Evolutionary conservation across 1,284 basidiomycete genomes (phyloP).

Genomic region (Sanghuangporus sanghuang): DNA sequence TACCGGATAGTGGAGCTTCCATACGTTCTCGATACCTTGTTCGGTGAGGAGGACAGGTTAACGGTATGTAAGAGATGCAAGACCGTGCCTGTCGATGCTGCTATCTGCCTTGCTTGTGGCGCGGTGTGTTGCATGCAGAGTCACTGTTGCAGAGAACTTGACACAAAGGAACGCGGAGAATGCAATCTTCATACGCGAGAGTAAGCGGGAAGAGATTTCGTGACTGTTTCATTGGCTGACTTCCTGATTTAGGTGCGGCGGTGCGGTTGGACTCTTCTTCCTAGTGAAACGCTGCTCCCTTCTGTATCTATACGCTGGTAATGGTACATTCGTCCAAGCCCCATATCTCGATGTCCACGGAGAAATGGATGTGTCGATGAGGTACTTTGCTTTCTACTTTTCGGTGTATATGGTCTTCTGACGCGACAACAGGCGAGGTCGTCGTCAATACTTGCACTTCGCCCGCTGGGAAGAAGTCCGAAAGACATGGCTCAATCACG

Average conservation of each 20-base stretch:
- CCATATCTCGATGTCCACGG: conserved; percentile 96
- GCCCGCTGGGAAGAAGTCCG: conserved; percentile 91
- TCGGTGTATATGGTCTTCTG: neutral
- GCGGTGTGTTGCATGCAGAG: conserved; percentile 87
- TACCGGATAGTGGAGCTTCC: conserved; percentile 88
- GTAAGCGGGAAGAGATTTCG: conserved; percentile 46
- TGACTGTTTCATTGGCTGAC: conserved; percentile 12
- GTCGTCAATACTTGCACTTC: conserved; percentile 83
- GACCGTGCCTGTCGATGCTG: conserved; percentile 80
- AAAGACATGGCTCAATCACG: conserved; percentile 86
- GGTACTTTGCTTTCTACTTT: conserved; percentile 43
- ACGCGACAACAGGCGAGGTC: conserved; percentile 56
- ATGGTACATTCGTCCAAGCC: conserved; percentile 83
- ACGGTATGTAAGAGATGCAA: conserved; percentile 76
- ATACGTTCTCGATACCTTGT: conserved; percentile 76
- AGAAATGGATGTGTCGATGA: conserved; percentile 89
- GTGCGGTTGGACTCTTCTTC: conserved; percentile 86
- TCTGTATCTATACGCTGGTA: conserved; percentile 86
- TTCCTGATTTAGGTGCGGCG: conserved; percentile 68
- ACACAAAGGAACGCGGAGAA: conserved; percentile 67
- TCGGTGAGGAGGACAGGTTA: conserved; percentile 64
- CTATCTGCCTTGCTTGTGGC: conserved; percentile 91
- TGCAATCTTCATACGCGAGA: conserved; percentile 95
- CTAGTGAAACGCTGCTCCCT: conserved; percentile 91
- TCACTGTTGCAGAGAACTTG: conserved; percentile 83